phyloP scores from a whole-genome alignment of 768 basidiomycete species.

The Psilocybe sp. region DNA sequence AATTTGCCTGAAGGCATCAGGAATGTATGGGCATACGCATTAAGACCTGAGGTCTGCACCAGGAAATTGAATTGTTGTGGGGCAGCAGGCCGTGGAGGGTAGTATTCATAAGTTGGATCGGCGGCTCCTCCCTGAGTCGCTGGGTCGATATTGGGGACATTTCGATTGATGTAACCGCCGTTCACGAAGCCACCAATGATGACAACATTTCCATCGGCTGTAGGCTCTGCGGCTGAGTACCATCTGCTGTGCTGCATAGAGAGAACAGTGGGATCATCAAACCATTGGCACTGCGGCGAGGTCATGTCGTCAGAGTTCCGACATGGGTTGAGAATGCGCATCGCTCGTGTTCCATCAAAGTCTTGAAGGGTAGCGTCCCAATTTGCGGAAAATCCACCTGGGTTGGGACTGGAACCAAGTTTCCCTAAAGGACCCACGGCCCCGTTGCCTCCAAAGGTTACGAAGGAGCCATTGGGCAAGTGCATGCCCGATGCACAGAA shows the following conservation, averaged over 20 bases:
- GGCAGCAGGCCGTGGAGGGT: conserved; percentile 51
- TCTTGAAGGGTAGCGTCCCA: conserved; percentile 74
- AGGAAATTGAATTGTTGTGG: conserved; percentile 65
- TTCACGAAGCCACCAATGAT: conserved; percentile 80
- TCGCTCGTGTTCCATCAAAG: conserved; percentile 75
- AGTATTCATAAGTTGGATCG: conserved; percentile 84
- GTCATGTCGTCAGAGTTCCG: conserved; percentile 42
- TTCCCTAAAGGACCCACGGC: conserved; percentile 67
- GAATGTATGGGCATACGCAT: conserved; percentile 73
- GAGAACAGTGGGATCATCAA: conserved; percentile 59
- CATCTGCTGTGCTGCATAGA: conserved; percentile 69
- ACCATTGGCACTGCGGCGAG: conserved; percentile 63
- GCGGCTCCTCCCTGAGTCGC: conserved; percentile 62
- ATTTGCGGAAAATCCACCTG: conserved; percentile 40
- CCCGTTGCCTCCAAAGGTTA: conserved; percentile 75
- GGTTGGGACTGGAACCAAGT: conserved; percentile 48
- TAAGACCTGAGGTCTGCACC: conserved; percentile 69
- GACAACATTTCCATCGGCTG: conserved; percentile 73
- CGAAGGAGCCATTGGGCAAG: conserved; percentile 74
- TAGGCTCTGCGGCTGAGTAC: conserved; percentile 76
- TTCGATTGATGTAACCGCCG: conserved; percentile 79
- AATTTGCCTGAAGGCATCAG: conserved; percentile 75
- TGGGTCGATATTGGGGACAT: conserved; percentile 68
- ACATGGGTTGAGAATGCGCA: conserved; percentile 84
- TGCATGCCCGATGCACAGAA: conserved; percentile 87